These are phyloP conservation scores for Raphanus raphanistrum DNA, from an alignment of 345 rosid species.

Conservation along the genomic window DNA sequence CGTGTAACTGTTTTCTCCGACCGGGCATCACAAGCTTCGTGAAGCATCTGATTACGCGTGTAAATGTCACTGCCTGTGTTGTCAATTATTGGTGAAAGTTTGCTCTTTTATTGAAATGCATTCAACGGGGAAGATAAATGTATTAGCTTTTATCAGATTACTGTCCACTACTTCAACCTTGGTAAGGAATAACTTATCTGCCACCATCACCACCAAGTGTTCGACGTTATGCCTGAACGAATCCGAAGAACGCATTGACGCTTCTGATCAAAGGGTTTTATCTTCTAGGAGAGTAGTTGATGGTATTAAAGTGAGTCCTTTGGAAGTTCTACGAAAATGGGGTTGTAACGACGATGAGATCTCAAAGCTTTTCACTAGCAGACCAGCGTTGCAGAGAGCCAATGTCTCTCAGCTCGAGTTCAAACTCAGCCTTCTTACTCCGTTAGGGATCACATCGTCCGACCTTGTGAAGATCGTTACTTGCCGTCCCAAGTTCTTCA, in stretches of 20 bases:
- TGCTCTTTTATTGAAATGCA: conserved; percentile 20
- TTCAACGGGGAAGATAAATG: conserved; percentile 18
- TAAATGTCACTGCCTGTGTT: conserved; percentile 10
- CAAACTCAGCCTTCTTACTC: conserved; percentile 54
- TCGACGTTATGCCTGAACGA: conserved; percentile 63
- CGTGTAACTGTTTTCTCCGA: background rate
- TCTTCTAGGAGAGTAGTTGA: conserved; percentile 39
- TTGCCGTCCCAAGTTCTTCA: conserved; percentile 77
- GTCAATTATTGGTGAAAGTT: background rate
- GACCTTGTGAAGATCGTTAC: conserved; percentile 79
- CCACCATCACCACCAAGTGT: conserved; percentile 41
- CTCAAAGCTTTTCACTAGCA: conserved; percentile 45
- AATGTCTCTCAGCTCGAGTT: conserved; percentile 47
- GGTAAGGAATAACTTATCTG: background rate
- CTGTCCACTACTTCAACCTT: conserved; percentile 16
- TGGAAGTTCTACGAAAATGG: conserved; percentile 56
- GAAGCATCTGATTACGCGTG: background rate
- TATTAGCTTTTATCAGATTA: conserved; percentile 15
- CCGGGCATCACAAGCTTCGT: background rate
- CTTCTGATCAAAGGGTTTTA: conserved; percentile 28
- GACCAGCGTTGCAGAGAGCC: conserved; percentile 60
- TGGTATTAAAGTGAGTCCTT: conserved; percentile 27
- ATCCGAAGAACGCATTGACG: conserved; percentile 14
- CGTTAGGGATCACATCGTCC: conserved; percentile 55
- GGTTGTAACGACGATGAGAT: conserved; percentile 72